Evolutionary conservation across 768 basidiomycete genomes (phyloP).

Genomic region (Candolleomyces efflorescens): DNA sequence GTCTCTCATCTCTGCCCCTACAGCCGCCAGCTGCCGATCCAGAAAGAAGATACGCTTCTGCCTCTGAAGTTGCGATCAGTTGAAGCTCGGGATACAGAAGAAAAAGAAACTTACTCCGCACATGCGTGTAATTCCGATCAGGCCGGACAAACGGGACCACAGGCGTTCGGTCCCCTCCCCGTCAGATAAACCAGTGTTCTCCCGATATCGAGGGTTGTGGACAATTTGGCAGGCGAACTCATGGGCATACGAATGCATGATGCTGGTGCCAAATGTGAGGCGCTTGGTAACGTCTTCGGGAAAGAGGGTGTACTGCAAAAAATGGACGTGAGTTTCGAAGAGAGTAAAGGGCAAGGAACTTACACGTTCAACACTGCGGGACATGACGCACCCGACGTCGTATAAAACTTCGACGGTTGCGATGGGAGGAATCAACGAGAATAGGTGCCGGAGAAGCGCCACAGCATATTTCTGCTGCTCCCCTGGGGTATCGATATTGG

Average conservation of each 20-base stretch:
- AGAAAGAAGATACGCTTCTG: too few species aligned
- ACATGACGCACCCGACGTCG: slow-evolving; percentile 27
- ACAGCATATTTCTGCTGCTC: slow-evolving; percentile 35
- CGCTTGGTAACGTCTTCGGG: slow-evolving; percentile 11
- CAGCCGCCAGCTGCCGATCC: too few species aligned
- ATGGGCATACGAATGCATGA: slow-evolving; percentile 29
- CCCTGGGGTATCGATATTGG: slow-evolving; percentile 23
- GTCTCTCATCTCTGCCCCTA: too few species aligned
- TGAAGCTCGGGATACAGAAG: too few species aligned
- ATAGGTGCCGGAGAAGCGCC: slow-evolving; percentile 26
- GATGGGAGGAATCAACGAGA: slow-evolving; percentile 18
- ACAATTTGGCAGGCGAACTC: slow-evolving; percentile 28
- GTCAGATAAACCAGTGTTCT: slow-evolving; percentile 24
- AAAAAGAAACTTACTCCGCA: slow-evolving; percentile 15
- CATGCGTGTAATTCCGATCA: slow-evolving; percentile 19
- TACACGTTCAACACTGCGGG: slow-evolving; percentile 22
- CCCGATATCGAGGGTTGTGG: slow-evolving; percentile 24
- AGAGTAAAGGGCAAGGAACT: too few species aligned
- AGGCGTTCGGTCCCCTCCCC: slow-evolving; percentile 30
- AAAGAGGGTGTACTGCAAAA: slow-evolving; percentile 27
- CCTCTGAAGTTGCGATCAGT: slow-evolving; percentile 9
- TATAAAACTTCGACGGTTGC: slow-evolving; percentile 20
- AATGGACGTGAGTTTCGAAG: too few species aligned
- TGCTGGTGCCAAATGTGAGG: slow-evolving; percentile 25
- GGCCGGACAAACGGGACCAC: slow-evolving; percentile 28